Evolutionary conservation across 352 stramenopile species (phyloP).

Genomic region (Globisporangium yorkense): DNA sequence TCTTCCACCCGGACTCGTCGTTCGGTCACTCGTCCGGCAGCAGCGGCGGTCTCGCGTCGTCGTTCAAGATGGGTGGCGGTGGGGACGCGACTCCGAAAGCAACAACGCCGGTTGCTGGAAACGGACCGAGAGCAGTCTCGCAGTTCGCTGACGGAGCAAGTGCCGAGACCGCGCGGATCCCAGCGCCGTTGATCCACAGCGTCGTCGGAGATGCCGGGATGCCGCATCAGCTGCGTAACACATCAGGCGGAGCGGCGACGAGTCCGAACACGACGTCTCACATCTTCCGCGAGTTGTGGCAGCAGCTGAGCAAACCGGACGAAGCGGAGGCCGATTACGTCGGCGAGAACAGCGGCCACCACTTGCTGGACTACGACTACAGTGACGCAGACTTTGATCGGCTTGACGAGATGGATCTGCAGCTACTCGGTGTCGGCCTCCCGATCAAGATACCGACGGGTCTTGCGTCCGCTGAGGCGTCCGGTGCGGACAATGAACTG

Average conservation of each 20-base stretch:
- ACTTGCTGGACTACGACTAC: conserved; percentile 22
- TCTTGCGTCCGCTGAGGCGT: neutral
- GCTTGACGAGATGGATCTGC: conserved; percentile 57
- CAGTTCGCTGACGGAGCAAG: neutral
- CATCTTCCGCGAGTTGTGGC: conserved; percentile 73
- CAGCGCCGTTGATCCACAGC: conserved; percentile 10
- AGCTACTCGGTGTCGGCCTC: conserved; percentile 46
- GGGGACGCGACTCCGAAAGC: conserved; percentile 2
- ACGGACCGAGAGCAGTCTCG: neutral
- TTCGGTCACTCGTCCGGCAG: neutral
- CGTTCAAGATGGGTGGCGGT: neutral
- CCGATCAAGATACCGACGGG: conserved; percentile 30
- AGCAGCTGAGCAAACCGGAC: conserved; percentile 65
- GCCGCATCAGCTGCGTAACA: conserved; percentile 19
- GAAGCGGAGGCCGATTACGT: conserved; percentile 28
- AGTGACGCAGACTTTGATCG: conserved; percentile 25
- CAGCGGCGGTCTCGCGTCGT: neutral
- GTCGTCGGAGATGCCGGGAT: conserved; percentile 16
- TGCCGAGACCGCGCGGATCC: conserved; percentile 5
- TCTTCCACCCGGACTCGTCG: conserved; percentile 35
- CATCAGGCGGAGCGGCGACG: conserved; percentile 14
- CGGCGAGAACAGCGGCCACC: conserved; percentile 17
- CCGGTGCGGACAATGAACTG: neutral
- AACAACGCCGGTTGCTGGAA: neutral
- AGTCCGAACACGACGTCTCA: conserved; percentile 42